These are phyloP conservation scores for Funneliformis caledonium DNA, from an alignment of 371 early-diverging fungal genomes.

Conservation along the genomic window DNA sequence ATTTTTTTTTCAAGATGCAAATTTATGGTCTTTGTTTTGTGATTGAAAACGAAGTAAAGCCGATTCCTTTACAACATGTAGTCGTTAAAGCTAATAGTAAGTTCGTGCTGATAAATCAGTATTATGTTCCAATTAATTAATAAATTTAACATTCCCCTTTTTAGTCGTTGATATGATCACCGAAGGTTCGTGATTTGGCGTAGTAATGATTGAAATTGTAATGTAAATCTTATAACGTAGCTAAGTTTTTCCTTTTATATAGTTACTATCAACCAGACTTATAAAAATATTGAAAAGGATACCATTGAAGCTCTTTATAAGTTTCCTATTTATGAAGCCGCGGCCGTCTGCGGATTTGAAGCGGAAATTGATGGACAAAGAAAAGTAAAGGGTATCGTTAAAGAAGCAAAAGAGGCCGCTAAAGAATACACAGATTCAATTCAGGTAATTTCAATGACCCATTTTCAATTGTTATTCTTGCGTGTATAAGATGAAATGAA, in stretches of 20 bases:
- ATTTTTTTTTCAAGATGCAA: constrained; percentile 1
- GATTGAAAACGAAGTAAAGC: neutral
- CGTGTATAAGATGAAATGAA: neutral
- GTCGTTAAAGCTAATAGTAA: constrained; percentile 26
- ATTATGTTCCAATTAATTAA: neutral
- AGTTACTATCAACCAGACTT: constrained; percentile 47
- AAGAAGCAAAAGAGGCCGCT: constrained; percentile 35
- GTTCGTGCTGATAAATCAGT: neutral
- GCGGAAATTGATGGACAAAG: constrained; percentile 34
- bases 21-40: neutral
- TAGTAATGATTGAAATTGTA: neutral
- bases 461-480: neutral
- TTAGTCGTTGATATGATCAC: constrained; percentile 38
- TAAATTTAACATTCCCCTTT: neutral
- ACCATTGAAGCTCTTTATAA: constrained; percentile 46
- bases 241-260: neutral
- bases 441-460: neutral
- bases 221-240: neutral
- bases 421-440: constrained; percentile 29
- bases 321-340: constrained; percentile 47
- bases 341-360: constrained; percentile 43
- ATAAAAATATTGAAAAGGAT: constrained; percentile 35
- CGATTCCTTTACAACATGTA: constrained; percentile 28
- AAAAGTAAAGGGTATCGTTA: constrained; percentile 35
- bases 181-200: constrained; percentile 5